Evolutionary conservation across 768 basidiomycete genomes (phyloP).

Genomic region (Suillus hirtellus): DNA sequence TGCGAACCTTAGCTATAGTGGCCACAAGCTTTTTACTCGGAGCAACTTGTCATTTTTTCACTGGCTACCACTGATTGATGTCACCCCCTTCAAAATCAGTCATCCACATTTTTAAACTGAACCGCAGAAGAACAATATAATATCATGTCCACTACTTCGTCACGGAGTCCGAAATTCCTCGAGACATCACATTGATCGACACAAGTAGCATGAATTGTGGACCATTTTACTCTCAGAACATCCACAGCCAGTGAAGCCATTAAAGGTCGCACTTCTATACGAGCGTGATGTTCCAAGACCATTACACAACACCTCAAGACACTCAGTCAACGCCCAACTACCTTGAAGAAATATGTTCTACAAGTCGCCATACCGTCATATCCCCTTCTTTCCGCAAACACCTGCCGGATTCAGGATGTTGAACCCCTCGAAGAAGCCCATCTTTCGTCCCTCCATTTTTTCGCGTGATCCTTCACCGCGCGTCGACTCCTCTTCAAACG

Average conservation of each 20-base stretch:
- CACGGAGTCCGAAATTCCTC: background rate
- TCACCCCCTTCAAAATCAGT: too few relatives aligned
- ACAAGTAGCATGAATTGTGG: background rate
- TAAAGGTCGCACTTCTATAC: background rate
- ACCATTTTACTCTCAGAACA: background rate
- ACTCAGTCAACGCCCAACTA: background rate
- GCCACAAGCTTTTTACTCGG: too few relatives aligned
- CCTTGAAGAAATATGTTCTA: constrained; percentile 20
- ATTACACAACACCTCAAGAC: background rate
- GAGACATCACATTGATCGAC: background rate
- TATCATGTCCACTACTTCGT: background rate
- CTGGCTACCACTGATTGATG: too few relatives aligned
- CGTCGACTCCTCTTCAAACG: constrained; percentile 17
- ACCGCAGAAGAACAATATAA: background rate
- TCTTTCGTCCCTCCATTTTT: constrained; percentile 14
- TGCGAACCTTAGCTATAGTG: too few relatives aligned
- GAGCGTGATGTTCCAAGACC: background rate
- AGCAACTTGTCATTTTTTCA: too few relatives aligned
- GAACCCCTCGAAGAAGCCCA: constrained; percentile 15
- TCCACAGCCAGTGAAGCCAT: background rate
- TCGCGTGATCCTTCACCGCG: constrained; percentile 15
- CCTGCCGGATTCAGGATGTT: constrained; percentile 31
- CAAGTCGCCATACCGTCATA: constrained; percentile 15
- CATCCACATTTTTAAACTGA: too few relatives aligned
- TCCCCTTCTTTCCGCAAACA: constrained; percentile 13